phyloP scores from a whole-genome alignment of 2,329 filamentous ascomycete species.

The Pezicula carpinea region DNA sequence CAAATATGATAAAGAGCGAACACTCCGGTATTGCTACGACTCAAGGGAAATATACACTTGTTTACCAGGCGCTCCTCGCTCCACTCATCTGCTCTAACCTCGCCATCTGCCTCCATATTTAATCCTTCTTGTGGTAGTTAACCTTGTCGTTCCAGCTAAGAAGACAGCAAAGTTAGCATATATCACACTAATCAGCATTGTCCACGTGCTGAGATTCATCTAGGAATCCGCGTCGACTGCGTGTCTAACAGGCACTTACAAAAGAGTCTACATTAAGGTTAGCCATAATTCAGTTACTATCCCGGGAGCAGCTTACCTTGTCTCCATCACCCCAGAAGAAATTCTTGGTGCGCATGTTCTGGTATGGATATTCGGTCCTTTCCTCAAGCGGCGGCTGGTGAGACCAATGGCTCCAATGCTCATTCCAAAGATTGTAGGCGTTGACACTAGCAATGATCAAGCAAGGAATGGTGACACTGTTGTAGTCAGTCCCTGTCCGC shows the following conservation, averaged over 20 bases:
- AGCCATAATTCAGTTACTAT: slow-evolving; percentile 6
- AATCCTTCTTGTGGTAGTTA: slow-evolving; percentile 80
- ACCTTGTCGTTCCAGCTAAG: slow-evolving; percentile 86
- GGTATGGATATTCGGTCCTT: slow-evolving; percentile 88
- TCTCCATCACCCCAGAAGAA: slow-evolving; percentile 93
- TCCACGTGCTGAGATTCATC: not conserved
- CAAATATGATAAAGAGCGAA: no score
- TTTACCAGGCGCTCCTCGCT: slow-evolving; percentile 5
- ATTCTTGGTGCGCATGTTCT: slow-evolving; percentile 97
- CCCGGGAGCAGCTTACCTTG: slow-evolving; percentile 59
- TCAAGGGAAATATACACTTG: slow-evolving; percentile 21
- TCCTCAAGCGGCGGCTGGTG: slow-evolving; percentile 88
- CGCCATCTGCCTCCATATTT: slow-evolving; percentile 3
- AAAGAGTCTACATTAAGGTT: slow-evolving; percentile 48
- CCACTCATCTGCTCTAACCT: not conserved
- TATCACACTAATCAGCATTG: not conserved
- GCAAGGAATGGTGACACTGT: slow-evolving; percentile 69
- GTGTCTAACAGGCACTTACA: slow-evolving; percentile 45
- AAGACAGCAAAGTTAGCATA: slow-evolving; percentile 10
- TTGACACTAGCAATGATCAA: slow-evolving; percentile 72
- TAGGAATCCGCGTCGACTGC: no score
- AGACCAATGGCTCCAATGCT: slow-evolving; percentile 94
- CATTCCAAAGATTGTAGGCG: slow-evolving; percentile 85
- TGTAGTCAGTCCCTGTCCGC: slow-evolving; percentile 17
- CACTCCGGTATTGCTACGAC: slow-evolving; percentile 14